phyloP scores from a whole-genome alignment of 2,329 filamentous ascomycete species.

The Diaporthe sp. region DNA sequence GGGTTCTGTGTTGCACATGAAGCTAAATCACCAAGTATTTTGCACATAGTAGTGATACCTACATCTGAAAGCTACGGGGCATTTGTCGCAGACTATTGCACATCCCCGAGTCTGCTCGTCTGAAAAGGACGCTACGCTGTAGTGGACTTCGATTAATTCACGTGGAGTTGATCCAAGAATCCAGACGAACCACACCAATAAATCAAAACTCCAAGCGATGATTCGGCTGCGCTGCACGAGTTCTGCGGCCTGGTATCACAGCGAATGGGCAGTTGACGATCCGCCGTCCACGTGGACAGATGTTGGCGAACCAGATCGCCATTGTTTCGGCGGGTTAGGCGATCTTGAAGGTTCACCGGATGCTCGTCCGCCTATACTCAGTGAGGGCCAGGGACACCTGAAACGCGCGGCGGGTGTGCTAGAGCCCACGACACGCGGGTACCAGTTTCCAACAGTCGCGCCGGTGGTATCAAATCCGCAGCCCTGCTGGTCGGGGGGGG shows the following conservation, averaged over 20 bases:
- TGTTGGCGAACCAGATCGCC: slow-evolving; percentile 19
- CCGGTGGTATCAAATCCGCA: slow-evolving; percentile 15
- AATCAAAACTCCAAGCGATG: neutral
- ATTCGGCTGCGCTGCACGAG: neutral
- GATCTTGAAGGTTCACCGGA: slow-evolving; percentile 19
- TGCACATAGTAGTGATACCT: neutral
- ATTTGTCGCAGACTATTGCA: no score
- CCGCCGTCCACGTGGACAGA: slow-evolving; percentile 21
- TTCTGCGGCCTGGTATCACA: neutral
- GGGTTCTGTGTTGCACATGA: neutral
- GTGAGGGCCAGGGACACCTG: slow-evolving; percentile 18
- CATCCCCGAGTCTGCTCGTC: neutral
- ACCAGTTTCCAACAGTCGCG: neutral
- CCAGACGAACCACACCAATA: slow-evolving; percentile 11
- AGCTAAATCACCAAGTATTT: neutral
- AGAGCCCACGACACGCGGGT: slow-evolving; percentile 4
- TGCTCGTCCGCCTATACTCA: slow-evolving; percentile 5
- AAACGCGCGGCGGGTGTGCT: slow-evolving; percentile 27
- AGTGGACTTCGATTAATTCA: neutral
- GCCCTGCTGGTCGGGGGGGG: neutral
- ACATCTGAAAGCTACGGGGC: neutral
- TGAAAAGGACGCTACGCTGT: neutral
- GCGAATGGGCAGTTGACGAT: neutral
- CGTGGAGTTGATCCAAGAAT: neutral
- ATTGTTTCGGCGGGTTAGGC: slow-evolving; percentile 2